Conservation (phyloP, 371 early-diverging fungal species). For the Mucor ambiguus region DNA sequence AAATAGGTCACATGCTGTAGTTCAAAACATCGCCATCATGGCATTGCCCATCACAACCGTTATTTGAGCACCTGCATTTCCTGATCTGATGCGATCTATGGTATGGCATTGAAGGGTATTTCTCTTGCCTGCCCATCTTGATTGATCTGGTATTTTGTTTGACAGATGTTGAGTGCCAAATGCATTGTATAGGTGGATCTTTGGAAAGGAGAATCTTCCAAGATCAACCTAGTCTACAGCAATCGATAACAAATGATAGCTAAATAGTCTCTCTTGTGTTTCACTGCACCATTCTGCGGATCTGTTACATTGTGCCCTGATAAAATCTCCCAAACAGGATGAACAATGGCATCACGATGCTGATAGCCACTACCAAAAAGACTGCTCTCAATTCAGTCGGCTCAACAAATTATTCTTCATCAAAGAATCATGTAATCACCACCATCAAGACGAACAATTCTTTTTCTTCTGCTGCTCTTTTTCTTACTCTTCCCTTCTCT, state of each 20-base stretch:
- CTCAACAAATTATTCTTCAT: background rate
- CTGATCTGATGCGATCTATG: background rate
- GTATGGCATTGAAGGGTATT: background rate
- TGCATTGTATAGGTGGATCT: too few species aligned
- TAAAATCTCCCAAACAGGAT: background rate
- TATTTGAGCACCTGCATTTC: background rate
- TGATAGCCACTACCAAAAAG: background rate
- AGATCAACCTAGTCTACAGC: too few species aligned
- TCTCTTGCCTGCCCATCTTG: background rate
- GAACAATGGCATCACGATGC: background rate
- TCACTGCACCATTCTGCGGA: background rate
- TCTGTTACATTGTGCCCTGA: background rate
- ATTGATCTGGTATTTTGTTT: background rate
- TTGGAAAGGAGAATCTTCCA: too few species aligned
- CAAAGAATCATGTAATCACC: background rate
- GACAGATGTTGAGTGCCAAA: background rate
- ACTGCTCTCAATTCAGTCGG: background rate
- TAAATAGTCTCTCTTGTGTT: background rate
- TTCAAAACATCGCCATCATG: background rate
- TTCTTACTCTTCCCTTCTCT: background rate
- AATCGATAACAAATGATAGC: background rate
- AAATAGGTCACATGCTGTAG: slow-evolving; percentile 1
- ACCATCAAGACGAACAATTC: too few species aligned
- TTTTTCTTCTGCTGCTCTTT: background rate
- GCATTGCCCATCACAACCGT: background rate